Evolutionary conservation across 179 eudicot genomes (phyloP), one percentile per base, ranked within the genome.

Genomic region (Carnegiea gigantea): DNA sequence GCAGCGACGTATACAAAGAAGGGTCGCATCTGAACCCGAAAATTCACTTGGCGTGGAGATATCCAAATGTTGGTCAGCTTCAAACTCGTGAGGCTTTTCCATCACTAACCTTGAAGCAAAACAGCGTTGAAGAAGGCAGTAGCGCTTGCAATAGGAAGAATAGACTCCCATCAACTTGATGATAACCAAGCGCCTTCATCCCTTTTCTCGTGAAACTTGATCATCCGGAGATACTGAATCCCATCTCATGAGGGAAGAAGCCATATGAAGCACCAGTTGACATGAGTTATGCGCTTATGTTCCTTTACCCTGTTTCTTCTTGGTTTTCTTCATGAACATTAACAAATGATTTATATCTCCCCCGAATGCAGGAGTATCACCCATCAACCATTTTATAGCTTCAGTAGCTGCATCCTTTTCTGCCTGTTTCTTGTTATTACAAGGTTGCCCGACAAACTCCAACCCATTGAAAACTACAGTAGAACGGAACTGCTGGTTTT

Each of bases 361-460:
- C 36, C 81, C 77, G 49, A 90, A 86, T 44, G 97, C 89, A 70
- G 89, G 89, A 78, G 89, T 86, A 49, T 89, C 98, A 11, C 98
- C 97, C 81, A 87, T 89, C 89, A 95, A 82, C 98, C 97, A 95
- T 76, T 82, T 84, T 62, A 95, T 49, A 82, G 97, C 98, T 85
- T 91, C 93, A 38, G 89, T 86, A 72, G 98, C 98, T 12, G 98
- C 98, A 78, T 91, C 95, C 78, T 95, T 95, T 81, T 95, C 98
- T 14, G 98, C 97, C 75, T 83, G 89, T 88, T 91, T 95, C 86
- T 93, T 95, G 86, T 83, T 95, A 80, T 81, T 87, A 84, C 91
- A 84, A 70, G 98, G 93, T 82, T 85, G 89, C n/a, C 98, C 95
- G 13, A 85, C 86, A 86, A 95, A 95, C 81, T 95, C 90, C 86